Evolutionary conservation across 2,329 filamentous ascomycete species (phyloP).

Genomic region (Alternaria solani): DNA sequence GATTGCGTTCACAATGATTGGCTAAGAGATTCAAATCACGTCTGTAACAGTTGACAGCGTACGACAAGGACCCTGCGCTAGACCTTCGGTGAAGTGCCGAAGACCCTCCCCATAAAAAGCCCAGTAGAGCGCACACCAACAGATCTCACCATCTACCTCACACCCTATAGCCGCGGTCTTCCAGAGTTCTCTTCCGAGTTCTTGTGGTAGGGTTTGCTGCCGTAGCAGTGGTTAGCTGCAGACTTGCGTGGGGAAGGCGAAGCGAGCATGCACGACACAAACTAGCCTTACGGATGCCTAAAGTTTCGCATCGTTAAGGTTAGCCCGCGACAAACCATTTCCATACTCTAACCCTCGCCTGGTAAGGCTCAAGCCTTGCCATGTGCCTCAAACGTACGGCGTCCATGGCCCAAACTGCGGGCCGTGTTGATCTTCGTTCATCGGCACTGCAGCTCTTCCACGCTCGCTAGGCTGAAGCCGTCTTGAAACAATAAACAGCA

Average conservation of each 20-base stretch:
- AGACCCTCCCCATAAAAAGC: neutral
- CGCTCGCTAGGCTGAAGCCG: slow-evolving; percentile 17
- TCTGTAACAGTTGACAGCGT: slow-evolving; percentile 3
- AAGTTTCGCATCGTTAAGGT: neutral
- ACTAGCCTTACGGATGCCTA: neutral
- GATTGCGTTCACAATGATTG: neutral
- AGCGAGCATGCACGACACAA: neutral
- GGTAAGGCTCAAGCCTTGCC: slow-evolving; percentile 5
- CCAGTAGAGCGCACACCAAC: neutral
- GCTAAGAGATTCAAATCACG: neutral
- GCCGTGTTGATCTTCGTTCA: slow-evolving; percentile 24
- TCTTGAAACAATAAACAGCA: slow-evolving; percentile 26
- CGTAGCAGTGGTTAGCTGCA: neutral
- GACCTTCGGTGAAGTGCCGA: neutral
- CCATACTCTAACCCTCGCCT: neutral
- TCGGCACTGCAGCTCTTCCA: slow-evolving; percentile 12
- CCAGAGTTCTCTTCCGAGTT: neutral
- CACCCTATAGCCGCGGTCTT: neutral
- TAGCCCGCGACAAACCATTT: neutral
- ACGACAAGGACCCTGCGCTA: neutral
- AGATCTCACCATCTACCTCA: neutral
- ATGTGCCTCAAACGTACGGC: slow-evolving; percentile 18
- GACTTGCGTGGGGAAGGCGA: neutral
- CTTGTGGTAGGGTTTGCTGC: neutral
- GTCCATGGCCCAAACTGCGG: slow-evolving; percentile 13